Conservation (phyloP, 1,284 basidiomycete species). For the Athelia sp. region DNA sequence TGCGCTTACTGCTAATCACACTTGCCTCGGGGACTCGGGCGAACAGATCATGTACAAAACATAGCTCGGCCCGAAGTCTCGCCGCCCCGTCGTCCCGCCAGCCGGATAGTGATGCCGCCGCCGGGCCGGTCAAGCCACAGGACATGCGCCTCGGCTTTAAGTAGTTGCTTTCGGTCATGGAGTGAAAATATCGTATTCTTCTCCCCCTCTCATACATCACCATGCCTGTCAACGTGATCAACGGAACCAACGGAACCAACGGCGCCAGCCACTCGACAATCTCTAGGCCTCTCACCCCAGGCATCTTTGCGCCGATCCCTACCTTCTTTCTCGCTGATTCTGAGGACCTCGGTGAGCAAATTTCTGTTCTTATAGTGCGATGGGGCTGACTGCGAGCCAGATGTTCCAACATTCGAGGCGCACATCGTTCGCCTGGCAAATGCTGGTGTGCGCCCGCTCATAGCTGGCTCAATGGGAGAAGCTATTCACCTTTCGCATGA, state of each 20-base stretch:
- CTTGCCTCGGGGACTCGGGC: no score
- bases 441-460: constrained; percentile 72
- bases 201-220: constrained; percentile 3
- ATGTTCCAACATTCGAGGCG: constrained; percentile 66
- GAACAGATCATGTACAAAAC: no score
- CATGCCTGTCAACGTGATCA: constrained; percentile 37
- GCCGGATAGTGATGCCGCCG: no score
- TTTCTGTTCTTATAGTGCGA: constrained; percentile 2
- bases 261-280: constrained; percentile 12
- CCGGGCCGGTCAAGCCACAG: no score
- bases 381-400: constrained; percentile 33
- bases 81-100: no score
- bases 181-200: no score
- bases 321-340: constrained; percentile 75
- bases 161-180: no score
- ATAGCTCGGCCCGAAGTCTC: no score
- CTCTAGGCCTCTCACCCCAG: constrained; percentile 60
- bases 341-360: constrained; percentile 75
- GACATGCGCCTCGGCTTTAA: no score
- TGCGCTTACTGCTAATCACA: no score
- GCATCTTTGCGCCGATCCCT: constrained; percentile 83
- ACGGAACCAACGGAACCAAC: constrained; percentile 27
- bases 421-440: constrained; percentile 69
- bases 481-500: constrained; percentile 74
- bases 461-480: constrained; percentile 84